phyloP scores from a whole-genome alignment of 257 asterid genomes.

The Gardenia jasminoides region DNA sequence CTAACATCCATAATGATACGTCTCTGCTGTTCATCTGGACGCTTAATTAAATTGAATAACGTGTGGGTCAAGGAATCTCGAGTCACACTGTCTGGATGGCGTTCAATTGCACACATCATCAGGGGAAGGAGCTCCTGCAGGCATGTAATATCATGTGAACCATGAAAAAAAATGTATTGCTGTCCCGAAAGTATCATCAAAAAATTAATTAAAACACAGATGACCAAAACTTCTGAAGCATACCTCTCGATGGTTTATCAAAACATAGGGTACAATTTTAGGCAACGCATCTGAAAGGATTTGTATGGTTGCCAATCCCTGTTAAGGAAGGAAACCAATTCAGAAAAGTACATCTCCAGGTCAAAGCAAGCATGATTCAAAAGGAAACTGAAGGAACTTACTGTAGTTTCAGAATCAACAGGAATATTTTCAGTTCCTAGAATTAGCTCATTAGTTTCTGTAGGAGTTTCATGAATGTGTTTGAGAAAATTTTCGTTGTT shows the following conservation, averaged over 20 bases:
- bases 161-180: neutral
- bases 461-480: constrained; percentile 41
- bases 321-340: constrained; percentile 26
- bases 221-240: constrained; percentile 1
- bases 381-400: constrained; percentile 25
- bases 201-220: neutral
- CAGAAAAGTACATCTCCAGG: neutral
- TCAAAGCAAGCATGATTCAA: neutral
- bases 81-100: constrained; percentile 80
- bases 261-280: constrained; percentile 81
- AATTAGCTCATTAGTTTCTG: constrained; percentile 33
- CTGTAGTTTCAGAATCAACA: constrained; percentile 63
- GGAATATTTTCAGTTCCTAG: constrained; percentile 43
- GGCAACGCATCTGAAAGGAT: constrained; percentile 93
- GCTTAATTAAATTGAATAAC: constrained; percentile 93
- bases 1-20: constrained; percentile 95
- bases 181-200: neutral
- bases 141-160: constrained; percentile 19
- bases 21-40: constrained; percentile 98
- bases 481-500: constrained; percentile 33
- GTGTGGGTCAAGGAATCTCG: constrained; percentile 99
- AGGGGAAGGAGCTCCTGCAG: constrained; percentile 95
- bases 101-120: constrained; percentile 98
- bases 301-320: constrained; percentile 92
- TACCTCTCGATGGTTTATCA: constrained; percentile 97